Percentiles rank a stretch among this genome's conserved stretches.
Evolutionary conservation across 2,329 filamentous ascomycete species (phyloP).

Genomic region (Aspergillus aculeatus): DNA sequence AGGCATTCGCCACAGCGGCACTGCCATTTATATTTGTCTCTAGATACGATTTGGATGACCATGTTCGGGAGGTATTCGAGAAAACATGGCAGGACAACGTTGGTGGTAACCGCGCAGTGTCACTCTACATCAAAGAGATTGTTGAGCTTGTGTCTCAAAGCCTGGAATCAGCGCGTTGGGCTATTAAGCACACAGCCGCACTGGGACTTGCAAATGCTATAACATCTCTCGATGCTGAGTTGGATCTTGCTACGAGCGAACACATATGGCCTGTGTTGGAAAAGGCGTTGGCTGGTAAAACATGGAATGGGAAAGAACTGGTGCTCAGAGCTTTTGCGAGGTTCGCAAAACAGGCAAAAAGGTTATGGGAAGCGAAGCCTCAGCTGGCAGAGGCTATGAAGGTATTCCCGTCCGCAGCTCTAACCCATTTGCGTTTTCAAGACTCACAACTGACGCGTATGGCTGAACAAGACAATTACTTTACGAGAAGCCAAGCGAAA

Average conservation of each 20-base stretch:
- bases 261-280: slow-evolving; percentile 81
- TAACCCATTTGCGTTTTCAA: background rate
- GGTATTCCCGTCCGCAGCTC: slow-evolving; percentile 41
- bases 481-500: slow-evolving; percentile 88
- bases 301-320: slow-evolving; percentile 87
- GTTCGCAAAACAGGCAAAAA: slow-evolving; percentile 66
- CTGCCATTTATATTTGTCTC: slow-evolving; percentile 86
- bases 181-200: slow-evolving; percentile 82
- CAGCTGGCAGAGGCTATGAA: slow-evolving; percentile 67
- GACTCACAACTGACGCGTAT: background rate
- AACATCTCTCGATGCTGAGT: slow-evolving; percentile 59
- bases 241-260: slow-evolving; percentile 58
- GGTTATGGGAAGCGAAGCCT: slow-evolving; percentile 56
- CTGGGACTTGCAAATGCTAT: slow-evolving; percentile 75
- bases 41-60: slow-evolving; percentile 79
- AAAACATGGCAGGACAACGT: slow-evolving; percentile 91
- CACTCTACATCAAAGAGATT: slow-evolving; percentile 83
- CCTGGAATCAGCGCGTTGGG: slow-evolving; percentile 81
- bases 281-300: slow-evolving; percentile 79
- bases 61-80: slow-evolving; percentile 74
- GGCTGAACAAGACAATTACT: slow-evolving; percentile 56
- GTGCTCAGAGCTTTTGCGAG: slow-evolving; percentile 76
- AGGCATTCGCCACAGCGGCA: slow-evolving; percentile 68
- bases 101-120: slow-evolving; percentile 76
- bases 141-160: slow-evolving; percentile 64